Evolutionary conservation across 176 grass and related monocot genomes (phyloP).

Genomic region (Hordeum marinum): DNA sequence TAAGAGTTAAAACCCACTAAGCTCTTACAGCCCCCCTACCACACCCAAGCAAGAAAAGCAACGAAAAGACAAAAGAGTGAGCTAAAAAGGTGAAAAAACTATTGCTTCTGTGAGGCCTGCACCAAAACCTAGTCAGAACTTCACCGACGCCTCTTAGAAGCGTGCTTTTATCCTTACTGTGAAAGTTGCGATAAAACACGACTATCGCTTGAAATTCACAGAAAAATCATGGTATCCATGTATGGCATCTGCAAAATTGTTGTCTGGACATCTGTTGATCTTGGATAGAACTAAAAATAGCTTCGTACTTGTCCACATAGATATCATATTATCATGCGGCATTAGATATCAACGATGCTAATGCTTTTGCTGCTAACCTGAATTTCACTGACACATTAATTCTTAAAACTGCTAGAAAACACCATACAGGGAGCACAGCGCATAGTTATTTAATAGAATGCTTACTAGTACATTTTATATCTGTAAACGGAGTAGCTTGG

Average conservation of each 20-base stretch:
- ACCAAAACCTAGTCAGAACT: not conserved
- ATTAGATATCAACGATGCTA: not conserved
- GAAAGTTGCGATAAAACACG: conserved; percentile 1
- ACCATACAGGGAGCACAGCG: not conserved
- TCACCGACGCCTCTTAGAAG: not conserved
- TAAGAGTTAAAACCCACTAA: not conserved
- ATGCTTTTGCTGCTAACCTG: not conserved
- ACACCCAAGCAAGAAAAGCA: not conserved
- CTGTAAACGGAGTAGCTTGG: not conserved
- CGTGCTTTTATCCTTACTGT: not conserved
- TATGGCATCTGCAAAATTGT: not conserved
- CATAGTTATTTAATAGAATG: not conserved
- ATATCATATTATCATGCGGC: not conserved
- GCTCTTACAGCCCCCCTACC: not conserved
- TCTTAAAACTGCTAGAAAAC: not conserved
- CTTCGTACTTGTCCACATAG: not conserved
- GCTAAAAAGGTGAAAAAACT: not conserved
- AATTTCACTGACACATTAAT: not conserved
- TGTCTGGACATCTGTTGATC: not conserved
- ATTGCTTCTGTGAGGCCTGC: not conserved
- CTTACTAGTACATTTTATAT: not conserved
- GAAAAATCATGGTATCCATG: not conserved
- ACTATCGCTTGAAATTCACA: not conserved
- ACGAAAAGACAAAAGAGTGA: not conserved
- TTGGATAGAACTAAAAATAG: not conserved